A percentile compares a stretch with the other conserved stretches of the same genome.
These are phyloP conservation scores for Protea cynaroides DNA, from an alignment of 164 flowering plant species.

Conservation along the genomic window DNA sequence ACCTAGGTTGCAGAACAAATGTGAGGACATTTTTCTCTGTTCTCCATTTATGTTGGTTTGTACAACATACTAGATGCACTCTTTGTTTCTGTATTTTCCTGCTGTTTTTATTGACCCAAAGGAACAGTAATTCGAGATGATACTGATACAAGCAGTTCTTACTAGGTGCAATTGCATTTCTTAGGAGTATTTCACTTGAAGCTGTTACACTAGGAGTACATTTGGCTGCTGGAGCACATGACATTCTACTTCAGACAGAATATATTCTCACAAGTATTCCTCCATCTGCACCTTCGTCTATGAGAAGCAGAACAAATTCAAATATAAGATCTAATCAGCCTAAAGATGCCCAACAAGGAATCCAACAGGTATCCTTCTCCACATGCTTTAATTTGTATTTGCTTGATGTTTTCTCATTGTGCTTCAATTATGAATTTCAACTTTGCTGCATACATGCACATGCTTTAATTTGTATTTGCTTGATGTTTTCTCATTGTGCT, in stretches of 20 bases:
- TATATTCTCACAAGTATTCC: slow-evolving; percentile 57
- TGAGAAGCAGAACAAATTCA: slow-evolving; percentile 29
- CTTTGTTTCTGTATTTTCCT: neutral
- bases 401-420: neutral
- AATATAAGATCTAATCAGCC: slow-evolving; percentile 78
- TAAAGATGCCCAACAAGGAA: slow-evolving; percentile 77
- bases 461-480: neutral
- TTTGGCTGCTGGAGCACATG: slow-evolving; percentile 94
- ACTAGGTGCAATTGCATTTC: slow-evolving; percentile 86
- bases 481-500: neutral
- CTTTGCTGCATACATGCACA: too few species aligned
- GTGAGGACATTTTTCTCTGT: too few species aligned
- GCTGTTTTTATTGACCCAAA: neutral
- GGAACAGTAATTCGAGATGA: neutral
- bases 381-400: neutral
- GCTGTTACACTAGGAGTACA: slow-evolving; percentile 94
- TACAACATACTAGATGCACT: too few species aligned
- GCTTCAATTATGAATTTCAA: neutral
- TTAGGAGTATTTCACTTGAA: slow-evolving; percentile 93
- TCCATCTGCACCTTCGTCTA: slow-evolving; percentile 44
- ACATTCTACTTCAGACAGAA: slow-evolving; percentile 82
- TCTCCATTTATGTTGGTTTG: too few species aligned
- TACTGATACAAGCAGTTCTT: slow-evolving; percentile 1
- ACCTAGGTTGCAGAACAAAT: too few species aligned
- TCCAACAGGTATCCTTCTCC: slow-evolving; percentile 49